Evolutionary conservation across 306 rosid genomes (phyloP).

Genomic region (Begonia peltatifolia): DNA sequence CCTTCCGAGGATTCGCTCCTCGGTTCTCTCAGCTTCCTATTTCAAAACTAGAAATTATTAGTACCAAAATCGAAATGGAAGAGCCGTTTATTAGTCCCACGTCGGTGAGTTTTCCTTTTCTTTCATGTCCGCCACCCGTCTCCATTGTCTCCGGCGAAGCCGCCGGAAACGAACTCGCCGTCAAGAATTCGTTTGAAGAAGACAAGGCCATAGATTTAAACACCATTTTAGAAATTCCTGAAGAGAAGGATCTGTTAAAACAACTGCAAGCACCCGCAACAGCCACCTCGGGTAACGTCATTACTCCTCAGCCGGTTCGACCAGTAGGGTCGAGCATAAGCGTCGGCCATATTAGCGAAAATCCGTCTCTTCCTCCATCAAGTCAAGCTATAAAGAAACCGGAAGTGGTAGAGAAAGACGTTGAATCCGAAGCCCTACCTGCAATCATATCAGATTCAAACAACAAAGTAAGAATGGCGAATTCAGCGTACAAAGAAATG

Average conservation of each 20-base stretch:
- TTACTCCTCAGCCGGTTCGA: constrained; percentile 65
- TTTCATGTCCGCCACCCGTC: constrained; percentile 22
- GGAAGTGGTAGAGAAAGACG: constrained; percentile 48
- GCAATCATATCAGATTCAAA: constrained; percentile 69
- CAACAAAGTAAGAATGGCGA: constrained; percentile 61
- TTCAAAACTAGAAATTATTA: constrained; percentile 9
- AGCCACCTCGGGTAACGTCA: constrained; percentile 15
- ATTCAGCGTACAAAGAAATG: constrained; percentile 78
- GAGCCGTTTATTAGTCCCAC: background rate
- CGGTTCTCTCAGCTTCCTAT: constrained; percentile 25
- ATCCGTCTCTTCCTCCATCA: background rate
- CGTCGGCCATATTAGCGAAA: constrained; percentile 47
- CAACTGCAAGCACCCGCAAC: constrained; percentile 33
- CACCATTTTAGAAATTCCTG: constrained; percentile 27
- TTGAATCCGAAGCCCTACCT: constrained; percentile 58
- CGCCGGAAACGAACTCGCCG: constrained; percentile 12
- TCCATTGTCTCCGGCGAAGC: constrained; percentile 9
- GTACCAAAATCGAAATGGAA: background rate
- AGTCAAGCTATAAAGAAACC: constrained; percentile 16
- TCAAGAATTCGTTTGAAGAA: constrained; percentile 10
- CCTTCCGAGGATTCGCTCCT: constrained; percentile 27
- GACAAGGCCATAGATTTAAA: constrained; percentile 31
- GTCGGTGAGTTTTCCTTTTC: constrained; percentile 52
- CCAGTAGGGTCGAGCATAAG: constrained; percentile 61
- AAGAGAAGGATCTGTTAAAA: constrained; percentile 53